Base-by-base conservation (phyloP, 352 stramenopile species). In the Stramenopiles sp. region DNA sequence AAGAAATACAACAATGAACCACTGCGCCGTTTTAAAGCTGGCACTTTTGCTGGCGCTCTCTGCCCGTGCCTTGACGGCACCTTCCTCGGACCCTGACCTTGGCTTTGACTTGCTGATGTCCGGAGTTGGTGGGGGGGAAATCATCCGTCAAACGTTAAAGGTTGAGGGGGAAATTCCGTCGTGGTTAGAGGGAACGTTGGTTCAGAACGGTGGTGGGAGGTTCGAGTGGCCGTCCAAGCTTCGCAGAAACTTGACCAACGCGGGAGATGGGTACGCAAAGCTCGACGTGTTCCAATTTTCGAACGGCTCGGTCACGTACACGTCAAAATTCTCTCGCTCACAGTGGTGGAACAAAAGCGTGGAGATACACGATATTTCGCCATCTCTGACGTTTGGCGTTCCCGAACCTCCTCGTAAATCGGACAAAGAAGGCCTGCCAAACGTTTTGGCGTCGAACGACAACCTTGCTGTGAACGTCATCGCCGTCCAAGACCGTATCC, bases 201-300 rank as follows among this genome's bases (percentile, higher is more conserved):
- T 63, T 18, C 43, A 63, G 25, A 63, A 63, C 25, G 43, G 43
- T 63, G 43, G 43, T 25, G 43, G 43, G 43, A 63, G 43, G 25
- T 63, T 63, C 25, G 43, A 63, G 25, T 63, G 43, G 43, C 43
- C 43, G 25, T 18, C 12, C 25, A 63, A 63, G 25, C 43, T 63
- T 18, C 43, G 43, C 25, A 12, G 43, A 18, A 63, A 63, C 25
- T 63, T 63, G 25, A 63, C 43, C 12, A 63, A 63, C 25, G 43
- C 43, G 25, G 43, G 43, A 63, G 43, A 63, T 63, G 43, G 43
- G 25, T 63, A 63, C 25, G 43, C 43, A 63, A 63, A 63, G 25
- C 43, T 63, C 25, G 43, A 63, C 25, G 43, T 63, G 25, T 63
- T 63, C 25, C 43, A 63, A 63, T 63, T 63, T 63, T 63, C 43